Conservation (phyloP, 306 rosid species). For the Quercus variabilis region DNA sequence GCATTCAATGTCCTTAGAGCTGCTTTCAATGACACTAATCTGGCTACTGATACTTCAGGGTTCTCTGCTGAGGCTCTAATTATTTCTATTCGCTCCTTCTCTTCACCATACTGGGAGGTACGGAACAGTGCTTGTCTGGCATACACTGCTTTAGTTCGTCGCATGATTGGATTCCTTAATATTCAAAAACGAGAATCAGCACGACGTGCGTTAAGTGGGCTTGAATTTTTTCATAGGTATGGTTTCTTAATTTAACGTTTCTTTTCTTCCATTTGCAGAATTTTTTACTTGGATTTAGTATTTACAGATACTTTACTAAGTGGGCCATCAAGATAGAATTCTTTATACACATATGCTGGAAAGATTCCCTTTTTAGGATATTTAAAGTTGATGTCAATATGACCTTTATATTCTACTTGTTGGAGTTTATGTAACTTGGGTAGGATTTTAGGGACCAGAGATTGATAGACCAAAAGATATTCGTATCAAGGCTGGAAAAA, state of each 20-base stretch:
- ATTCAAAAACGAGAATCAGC: constrained; percentile 89
- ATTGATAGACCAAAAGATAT: neutral
- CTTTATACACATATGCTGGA: neutral
- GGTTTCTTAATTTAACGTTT: constrained; percentile 19
- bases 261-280: neutral
- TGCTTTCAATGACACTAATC: constrained; percentile 91
- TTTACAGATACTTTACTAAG: neutral
- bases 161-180: constrained; percentile 91
- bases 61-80: constrained; percentile 90
- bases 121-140: constrained; percentile 94
- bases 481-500: neutral
- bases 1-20: constrained; percentile 88
- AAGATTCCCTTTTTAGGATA: neutral
- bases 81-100: constrained; percentile 75
- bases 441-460: neutral
- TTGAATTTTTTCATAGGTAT: constrained; percentile 94
- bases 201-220: constrained; percentile 85
- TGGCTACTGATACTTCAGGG: constrained; percentile 91
- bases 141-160: constrained; percentile 91
- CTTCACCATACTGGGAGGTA: constrained; percentile 95
- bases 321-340: neutral
- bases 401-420: neutral
- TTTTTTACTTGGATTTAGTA: neutral
- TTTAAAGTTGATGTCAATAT: neutral
- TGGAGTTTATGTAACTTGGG: neutral